These are phyloP conservation scores for Tylopilus sp. DNA, from an alignment of 768 basidiomycete species.

Conservation along the genomic window DNA sequence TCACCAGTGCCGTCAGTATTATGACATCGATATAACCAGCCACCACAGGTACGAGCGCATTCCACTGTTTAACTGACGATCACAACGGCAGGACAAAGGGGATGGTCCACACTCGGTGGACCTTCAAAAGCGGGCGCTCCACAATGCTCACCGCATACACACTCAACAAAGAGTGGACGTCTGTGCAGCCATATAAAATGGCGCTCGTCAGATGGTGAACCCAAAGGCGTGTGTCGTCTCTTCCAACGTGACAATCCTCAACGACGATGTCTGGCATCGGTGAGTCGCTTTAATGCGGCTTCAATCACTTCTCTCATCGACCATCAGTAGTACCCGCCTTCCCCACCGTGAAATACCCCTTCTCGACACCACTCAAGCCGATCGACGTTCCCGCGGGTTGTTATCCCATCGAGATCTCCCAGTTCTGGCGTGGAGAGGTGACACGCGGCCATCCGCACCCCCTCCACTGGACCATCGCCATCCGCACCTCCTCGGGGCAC, in stretches of 20 bases:
- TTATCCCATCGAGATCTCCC: conserved; percentile 25
- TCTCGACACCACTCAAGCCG: conserved; percentile 13
- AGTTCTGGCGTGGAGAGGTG: conserved; percentile 27
- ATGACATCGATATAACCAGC: conserved; percentile 1
- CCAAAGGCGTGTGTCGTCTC: neutral
- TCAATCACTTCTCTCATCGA: neutral
- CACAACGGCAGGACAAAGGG: conserved; percentile 1
- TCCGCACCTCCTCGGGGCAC: conserved; percentile 15
- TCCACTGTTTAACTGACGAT: neutral
- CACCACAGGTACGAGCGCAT: neutral
- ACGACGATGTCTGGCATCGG: conserved; percentile 3
- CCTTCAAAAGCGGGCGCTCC: neutral
- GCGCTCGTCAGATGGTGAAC: neutral
- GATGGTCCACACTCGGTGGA: neutral
- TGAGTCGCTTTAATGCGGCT: neutral
- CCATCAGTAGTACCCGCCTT: neutral
- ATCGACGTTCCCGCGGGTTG: conserved; percentile 16
- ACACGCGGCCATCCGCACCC: conserved; percentile 5
- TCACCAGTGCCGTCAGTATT: no score
- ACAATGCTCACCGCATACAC: neutral
- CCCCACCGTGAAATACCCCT: neutral
- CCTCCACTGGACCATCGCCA: conserved; percentile 26
- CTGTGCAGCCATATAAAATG: conserved; percentile 4
- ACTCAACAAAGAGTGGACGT: conserved; percentile 1
- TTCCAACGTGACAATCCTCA: neutral